Percentiles rank a stretch among this genome's conserved stretches.
Conservation (phyloP, 2,329 filamentous ascomycete species). For the Scedosporium aurantiacum region DNA sequence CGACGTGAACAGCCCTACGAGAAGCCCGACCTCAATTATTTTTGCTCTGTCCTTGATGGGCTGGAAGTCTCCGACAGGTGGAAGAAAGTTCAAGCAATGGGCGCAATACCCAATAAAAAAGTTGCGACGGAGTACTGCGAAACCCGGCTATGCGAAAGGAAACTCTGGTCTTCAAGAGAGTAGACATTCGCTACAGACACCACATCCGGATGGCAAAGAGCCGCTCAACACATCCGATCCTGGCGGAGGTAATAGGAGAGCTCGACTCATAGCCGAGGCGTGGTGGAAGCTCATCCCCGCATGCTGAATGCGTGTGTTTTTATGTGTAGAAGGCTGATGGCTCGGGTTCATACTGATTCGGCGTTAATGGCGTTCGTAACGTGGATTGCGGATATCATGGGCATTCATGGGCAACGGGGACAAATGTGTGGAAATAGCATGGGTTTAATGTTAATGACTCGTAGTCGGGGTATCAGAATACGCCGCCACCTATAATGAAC, state of each 20-base stretch:
- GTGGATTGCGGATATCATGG: background rate
- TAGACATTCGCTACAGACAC: background rate
- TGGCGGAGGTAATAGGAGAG: too few species aligned
- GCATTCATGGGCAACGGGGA: background rate
- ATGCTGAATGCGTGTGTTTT: background rate
- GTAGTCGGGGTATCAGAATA: conserved; percentile 41
- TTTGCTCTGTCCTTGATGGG: background rate
- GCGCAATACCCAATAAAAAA: background rate
- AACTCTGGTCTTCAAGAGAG: background rate
- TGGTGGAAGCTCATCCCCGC: background rate
- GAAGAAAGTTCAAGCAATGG: background rate
- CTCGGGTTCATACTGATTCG: too few species aligned
- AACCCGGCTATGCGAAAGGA: background rate
- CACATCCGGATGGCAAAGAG: background rate
- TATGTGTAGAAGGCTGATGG: background rate
- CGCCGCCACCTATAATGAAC: conserved; percentile 96
- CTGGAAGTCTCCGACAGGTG: background rate
- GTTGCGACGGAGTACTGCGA: background rate
- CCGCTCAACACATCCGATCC: too few species aligned
- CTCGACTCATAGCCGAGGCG: background rate
- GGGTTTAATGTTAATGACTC: background rate
- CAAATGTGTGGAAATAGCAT: background rate
- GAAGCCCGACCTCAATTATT: conserved; percentile 6
- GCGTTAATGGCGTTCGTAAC: background rate
- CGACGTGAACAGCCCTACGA: background rate